phyloP scores from a whole-genome alignment of 2,329 filamentous ascomycete genomes.

The Colletotrichum phormii region DNA sequence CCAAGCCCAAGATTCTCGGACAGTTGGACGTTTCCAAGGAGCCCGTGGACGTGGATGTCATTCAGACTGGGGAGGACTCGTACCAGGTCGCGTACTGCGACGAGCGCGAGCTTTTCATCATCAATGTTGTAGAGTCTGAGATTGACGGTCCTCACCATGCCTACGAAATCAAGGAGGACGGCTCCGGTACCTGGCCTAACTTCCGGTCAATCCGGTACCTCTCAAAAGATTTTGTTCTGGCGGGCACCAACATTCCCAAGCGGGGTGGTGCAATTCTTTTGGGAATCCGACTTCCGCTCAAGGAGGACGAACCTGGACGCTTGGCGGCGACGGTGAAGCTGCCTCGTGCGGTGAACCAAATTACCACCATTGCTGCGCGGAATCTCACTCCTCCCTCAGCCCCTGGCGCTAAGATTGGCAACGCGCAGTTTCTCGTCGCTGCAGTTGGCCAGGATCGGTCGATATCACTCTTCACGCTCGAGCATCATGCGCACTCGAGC shows the following conservation, averaged over 20 bases:
- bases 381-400: constrained; percentile 70
- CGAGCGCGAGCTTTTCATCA: constrained; percentile 78
- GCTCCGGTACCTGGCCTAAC: constrained; percentile 56
- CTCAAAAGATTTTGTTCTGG: constrained; percentile 67
- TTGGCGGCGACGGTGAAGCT: constrained; percentile 68
- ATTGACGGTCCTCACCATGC: constrained; percentile 61
- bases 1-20: constrained; percentile 60
- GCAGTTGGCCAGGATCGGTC: constrained; percentile 84
- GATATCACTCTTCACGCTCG: constrained; percentile 81
- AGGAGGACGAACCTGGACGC: constrained; percentile 51
- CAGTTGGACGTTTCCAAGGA: constrained; percentile 64
- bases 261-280: constrained; percentile 68
- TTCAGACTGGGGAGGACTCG: constrained; percentile 69
- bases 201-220: constrained; percentile 72
- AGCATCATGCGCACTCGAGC: constrained; percentile 66
- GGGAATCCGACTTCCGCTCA: constrained; percentile 64
- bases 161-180: constrained; percentile 67
- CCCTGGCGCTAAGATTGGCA: constrained; percentile 62
- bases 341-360: constrained; percentile 76
- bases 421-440: constrained; percentile 83
- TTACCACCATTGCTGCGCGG: constrained; percentile 81
- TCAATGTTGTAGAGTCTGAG: constrained; percentile 60
- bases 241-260: constrained; percentile 69
- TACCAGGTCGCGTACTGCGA: constrained; percentile 85
- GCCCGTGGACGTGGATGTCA: constrained; percentile 77